Percentiles rank a stretch among this genome's conserved stretches.
Conservation (phyloP, 2,329 filamentous ascomycete genomes). For the Teratosphaeria nubilosa region DNA sequence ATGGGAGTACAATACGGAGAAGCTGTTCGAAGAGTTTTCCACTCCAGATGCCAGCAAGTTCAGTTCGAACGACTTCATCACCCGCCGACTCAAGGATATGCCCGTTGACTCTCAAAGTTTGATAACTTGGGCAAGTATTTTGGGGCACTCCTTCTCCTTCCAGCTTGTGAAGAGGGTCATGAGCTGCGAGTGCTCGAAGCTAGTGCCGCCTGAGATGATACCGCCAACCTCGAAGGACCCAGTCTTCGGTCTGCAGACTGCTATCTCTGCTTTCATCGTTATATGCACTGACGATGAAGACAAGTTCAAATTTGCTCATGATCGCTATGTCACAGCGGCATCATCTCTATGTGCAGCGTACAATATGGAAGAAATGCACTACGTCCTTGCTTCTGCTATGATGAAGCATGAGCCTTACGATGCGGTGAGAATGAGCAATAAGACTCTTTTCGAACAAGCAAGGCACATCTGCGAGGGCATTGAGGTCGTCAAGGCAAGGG, state of each 20-base stretch:
- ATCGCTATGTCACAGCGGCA: constrained; percentile 75
- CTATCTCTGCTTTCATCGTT: constrained; percentile 71
- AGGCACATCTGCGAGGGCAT: constrained; percentile 72
- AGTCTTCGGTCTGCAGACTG: constrained; percentile 68
- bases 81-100: constrained; percentile 65
- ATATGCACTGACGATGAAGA: constrained; percentile 77
- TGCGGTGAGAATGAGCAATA: constrained; percentile 39
- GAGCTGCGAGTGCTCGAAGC: constrained; percentile 53
- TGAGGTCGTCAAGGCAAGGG: constrained; percentile 58
- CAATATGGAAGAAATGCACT: constrained; percentile 71
- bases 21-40: constrained; percentile 75
- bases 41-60: constrained; percentile 69
- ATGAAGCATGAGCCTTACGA: constrained; percentile 59
- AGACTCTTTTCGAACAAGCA: constrained; percentile 58
- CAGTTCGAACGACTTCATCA: constrained; percentile 73
- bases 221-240: constrained; percentile 56
- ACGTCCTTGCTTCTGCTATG: constrained; percentile 72
- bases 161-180: constrained; percentile 67
- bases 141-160: constrained; percentile 79
- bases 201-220: constrained; percentile 36
- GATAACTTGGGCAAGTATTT: constrained; percentile 73
- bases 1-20: constrained; percentile 81
- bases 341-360: constrained; percentile 57
- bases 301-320: constrained; percentile 75
- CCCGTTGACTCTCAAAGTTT: constrained; percentile 65